Base-by-base conservation (phyloP, 2,329 filamentous ascomycete genomes). In the Cordyceps cicadae region DNA sequence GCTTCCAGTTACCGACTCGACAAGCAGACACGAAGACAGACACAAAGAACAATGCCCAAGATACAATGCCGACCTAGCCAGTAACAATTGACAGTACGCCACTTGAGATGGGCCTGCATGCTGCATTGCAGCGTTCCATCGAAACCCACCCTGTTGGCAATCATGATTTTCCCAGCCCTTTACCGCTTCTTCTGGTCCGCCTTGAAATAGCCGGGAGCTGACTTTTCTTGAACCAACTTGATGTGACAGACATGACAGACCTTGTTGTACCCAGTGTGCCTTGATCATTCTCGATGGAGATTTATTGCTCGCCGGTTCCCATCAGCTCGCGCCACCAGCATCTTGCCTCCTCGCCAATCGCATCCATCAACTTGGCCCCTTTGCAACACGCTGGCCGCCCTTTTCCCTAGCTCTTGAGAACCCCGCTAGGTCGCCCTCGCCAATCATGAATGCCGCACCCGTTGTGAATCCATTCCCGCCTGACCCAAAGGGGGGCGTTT, bases 121-220 rank as follows among this genome's bases (percentile, higher is more conserved):
- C 46, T 26, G 26, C 54, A 43, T 50, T 39, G 54, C 45, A 50
- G 54, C 46, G 46, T 57, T 21, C 54, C 54, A 57, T 50, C n/a
- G n/a, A 57, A 49, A 39, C 34, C 54, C 54, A 57, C 54, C 54
- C 11, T 17, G 15, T 46, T 12, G 54, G 19, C 45, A 19, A 49
- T 57, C 46, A 39, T 34, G 21, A 50, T 41, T 26, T 46, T 6
- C 51, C 43, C 15, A 56, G 54, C 54, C 54, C 46, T 57, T 57
- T 57, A 57, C 54, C 54, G 19, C 46, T n/a, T 61, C 24, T 55
- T 57, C 24, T 45, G 17, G 29, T 21, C 43, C 32, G 17, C 21
- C 19, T 46, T 21, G 32, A 39, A 7, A 14, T 49, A 45, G 37
- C 50, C 41, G 41, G 37, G n/a, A 37, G 12, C 15, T 24, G 29